phyloP scores from a whole-genome alignment of 1,284 basidiomycete genomes.

The Boletus calvinii region DNA sequence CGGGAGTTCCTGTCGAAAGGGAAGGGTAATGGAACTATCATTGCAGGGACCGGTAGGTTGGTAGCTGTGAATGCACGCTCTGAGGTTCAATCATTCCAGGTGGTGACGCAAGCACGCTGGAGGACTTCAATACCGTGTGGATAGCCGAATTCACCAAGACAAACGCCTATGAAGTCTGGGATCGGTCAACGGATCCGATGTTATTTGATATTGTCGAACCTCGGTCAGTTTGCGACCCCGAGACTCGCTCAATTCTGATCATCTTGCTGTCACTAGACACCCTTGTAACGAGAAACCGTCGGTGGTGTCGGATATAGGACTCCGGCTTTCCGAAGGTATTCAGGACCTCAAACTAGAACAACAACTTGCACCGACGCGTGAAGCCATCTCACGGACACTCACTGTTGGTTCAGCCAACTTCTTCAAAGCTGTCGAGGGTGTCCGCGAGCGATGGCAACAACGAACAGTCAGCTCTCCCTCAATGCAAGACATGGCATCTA shows the following conservation, averaged over 20 bases:
- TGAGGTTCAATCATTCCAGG: slow-evolving; percentile 28
- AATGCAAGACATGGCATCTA: slow-evolving; percentile 27
- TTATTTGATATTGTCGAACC: slow-evolving; percentile 93
- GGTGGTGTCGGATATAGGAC: slow-evolving; percentile 85
- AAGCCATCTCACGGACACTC: slow-evolving; percentile 77
- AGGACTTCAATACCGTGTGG: slow-evolving; percentile 84
- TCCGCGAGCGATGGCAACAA: slow-evolving; percentile 69
- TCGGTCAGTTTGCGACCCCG: slow-evolving; percentile 47
- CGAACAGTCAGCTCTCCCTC: slow-evolving; percentile 42
- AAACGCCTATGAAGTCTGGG: slow-evolving; percentile 85
- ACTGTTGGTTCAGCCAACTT: slow-evolving; percentile 76
- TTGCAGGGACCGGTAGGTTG: slow-evolving; percentile 55
- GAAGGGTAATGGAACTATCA: slow-evolving; percentile 59
- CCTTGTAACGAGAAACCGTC: slow-evolving; percentile 87
- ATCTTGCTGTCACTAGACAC: slow-evolving; percentile 51
- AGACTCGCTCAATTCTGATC: slow-evolving; percentile 10
- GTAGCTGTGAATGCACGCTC: background rate
- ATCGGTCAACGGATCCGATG: slow-evolving; percentile 81
- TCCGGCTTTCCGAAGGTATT: slow-evolving; percentile 85
- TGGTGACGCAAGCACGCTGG: slow-evolving; percentile 47
- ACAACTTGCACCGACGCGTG: slow-evolving; percentile 83
- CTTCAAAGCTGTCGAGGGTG: slow-evolving; percentile 85
- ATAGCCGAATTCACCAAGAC: slow-evolving; percentile 82
- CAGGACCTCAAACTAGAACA: slow-evolving; percentile 90
- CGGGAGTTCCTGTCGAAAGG: slow-evolving; percentile 75